A percentile compares a stretch with the other conserved stretches of the same genome.
These are phyloP conservation scores for Mycena floridula DNA, from an alignment of 768 basidiomycete species.

Conservation along the genomic window DNA sequence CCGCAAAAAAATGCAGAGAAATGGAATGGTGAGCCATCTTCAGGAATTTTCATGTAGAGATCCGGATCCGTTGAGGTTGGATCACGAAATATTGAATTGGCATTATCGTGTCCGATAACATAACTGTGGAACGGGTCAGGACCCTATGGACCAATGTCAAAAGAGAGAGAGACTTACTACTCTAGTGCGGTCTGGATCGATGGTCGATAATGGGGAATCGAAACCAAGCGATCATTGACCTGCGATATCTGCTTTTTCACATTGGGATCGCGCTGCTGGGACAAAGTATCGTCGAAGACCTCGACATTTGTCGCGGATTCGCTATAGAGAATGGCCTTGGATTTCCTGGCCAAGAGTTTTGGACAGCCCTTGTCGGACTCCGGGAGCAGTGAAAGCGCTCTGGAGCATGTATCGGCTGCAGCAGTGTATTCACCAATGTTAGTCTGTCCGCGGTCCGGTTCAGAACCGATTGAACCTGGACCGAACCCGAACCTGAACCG, in stretches of 20 bases:
- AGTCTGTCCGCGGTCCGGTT: too few relatives aligned
- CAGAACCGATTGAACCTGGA: too few relatives aligned
- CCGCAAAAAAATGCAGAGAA: conserved; percentile 3
- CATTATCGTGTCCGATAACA: too few relatives aligned
- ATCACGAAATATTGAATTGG: too few relatives aligned
- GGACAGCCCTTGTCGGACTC: neutral
- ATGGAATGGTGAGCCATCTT: neutral
- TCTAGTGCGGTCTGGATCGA: neutral
- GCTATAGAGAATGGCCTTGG: neutral
- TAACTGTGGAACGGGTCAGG: neutral
- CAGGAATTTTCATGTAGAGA: neutral
- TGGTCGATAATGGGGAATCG: neutral
- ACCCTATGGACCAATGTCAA: too few relatives aligned
- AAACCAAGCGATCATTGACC: neutral
- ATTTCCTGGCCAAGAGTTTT: neutral
- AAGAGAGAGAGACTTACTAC: too few relatives aligned
- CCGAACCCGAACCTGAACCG: too few relatives aligned
- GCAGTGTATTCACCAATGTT: neutral
- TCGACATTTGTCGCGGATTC: neutral
- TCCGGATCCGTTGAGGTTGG: neutral
- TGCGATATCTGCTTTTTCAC: neutral
- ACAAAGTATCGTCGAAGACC: neutral
- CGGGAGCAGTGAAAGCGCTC: neutral
- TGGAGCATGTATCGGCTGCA: neutral
- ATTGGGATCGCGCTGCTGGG: neutral